These are phyloP conservation scores for Peziza echinospora DNA, from an alignment of 495 filamentous ascomycete genomes.

Conservation along the genomic window DNA sequence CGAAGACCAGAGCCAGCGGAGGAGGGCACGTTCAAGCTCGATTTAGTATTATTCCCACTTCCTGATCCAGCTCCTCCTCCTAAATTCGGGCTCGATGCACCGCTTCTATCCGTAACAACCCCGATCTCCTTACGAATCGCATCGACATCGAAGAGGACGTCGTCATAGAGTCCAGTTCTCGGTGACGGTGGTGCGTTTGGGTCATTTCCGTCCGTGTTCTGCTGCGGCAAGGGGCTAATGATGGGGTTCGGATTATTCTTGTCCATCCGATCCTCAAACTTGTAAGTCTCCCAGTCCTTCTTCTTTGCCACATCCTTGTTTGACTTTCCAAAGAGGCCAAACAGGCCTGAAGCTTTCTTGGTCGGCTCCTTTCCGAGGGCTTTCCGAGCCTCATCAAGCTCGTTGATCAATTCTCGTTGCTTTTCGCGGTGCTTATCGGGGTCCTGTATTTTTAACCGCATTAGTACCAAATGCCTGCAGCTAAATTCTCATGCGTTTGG, in stretches of 20 bases:
- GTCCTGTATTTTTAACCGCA: too few species aligned
- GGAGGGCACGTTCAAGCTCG: slow-evolving; percentile 4
- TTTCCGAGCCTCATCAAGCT: slow-evolving; percentile 85
- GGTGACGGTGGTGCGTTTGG: slow-evolving; percentile 12
- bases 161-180: slow-evolving; percentile 21
- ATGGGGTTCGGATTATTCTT: slow-evolving; percentile 19
- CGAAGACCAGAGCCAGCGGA: slow-evolving; percentile 25
- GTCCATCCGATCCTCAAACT: slow-evolving; percentile 28
- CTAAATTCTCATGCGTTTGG: too few species aligned
- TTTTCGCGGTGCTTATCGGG: slow-evolving; percentile 76
- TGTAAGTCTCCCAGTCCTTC: slow-evolving; percentile 87
- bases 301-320: slow-evolving; percentile 55
- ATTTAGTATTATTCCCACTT: neutral
- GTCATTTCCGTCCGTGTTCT: slow-evolving; percentile 22
- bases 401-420: slow-evolving; percentile 81
- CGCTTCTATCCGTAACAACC: neutral
- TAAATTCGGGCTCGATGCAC: slow-evolving; percentile 6
- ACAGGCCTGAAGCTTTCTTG: slow-evolving; percentile 37
- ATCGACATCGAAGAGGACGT: slow-evolving; percentile 84
- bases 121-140: slow-evolving; percentile 76
- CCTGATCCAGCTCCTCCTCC: too few species aligned
- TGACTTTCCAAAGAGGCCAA: slow-evolving; percentile 49
- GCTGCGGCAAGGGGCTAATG: too few species aligned
- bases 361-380: slow-evolving; percentile 52
- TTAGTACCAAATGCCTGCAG: too few species aligned